Evolutionary conservation across 2,329 filamentous ascomycete species (phyloP), one percentile per base, ranked within the genome.

Genomic region (Huntiella omanensis): DNA sequence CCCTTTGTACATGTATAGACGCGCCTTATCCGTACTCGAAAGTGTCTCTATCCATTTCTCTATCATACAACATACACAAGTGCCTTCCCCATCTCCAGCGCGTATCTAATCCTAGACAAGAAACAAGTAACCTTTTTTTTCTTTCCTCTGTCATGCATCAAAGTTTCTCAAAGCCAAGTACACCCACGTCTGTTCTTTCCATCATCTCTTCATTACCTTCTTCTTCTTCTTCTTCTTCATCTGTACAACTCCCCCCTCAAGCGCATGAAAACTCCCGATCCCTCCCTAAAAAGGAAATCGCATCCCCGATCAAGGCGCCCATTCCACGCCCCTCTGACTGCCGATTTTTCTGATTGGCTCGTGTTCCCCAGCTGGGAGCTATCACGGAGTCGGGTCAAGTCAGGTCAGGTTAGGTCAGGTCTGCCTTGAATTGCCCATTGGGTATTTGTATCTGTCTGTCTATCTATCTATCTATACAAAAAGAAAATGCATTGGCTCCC

Each of bases 221-320:
- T 16, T 37, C 16, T 28, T 37, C 10, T 12, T 37, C 34, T 12
- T 15, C 34, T 12, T 15, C 5, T 12, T 12, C 35, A 5, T 16
- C 10, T 37, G 35, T 13, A 37, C 35, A 37, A 37, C 35, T n/a
- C 35, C 35, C 35, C 35, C 35, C 35, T 13, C n/a, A 37, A 37
- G n/a, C n/a, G 16, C n/a, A 37, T 16, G n/a, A 13, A 13, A 37
- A n/a, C 40, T 28, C 40, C 17, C n/a, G 19, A 41, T 11, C 12
- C 40, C 11, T 41, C n/a, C 40, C 40, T 32, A 41, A 41, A 40
- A 28, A 32, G 40, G 40, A 41, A 41, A 41, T 32, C 40, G 19
- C 16, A 41, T 28, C 19, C 40, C 32, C 22, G 40, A 32, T 41
- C 19, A 16, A 28, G 22, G 19, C 22, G 22, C 22, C 22, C 22